These are phyloP conservation scores for Elsinoe perseae DNA, from an alignment of 2,329 filamentous ascomycete genomes.

Conservation along the genomic window DNA sequence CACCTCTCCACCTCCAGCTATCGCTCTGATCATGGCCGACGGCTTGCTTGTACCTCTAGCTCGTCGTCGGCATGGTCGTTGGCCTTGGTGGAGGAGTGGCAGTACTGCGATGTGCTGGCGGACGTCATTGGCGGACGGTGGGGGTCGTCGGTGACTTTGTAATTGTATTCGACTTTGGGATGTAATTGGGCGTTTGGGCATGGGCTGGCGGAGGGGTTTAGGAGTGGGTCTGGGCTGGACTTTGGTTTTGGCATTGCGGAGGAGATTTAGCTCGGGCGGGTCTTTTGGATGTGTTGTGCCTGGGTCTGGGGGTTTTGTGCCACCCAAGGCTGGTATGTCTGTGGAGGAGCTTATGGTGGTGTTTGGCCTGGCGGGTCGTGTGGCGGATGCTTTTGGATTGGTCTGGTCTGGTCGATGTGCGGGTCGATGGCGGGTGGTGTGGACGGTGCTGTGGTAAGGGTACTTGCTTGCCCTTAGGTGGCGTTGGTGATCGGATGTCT, in stretches of 20 bases:
- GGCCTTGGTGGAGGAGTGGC: background rate
- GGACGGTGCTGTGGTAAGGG: background rate
- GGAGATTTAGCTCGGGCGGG: background rate
- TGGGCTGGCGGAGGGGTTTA: background rate
- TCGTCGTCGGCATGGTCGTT: background rate
- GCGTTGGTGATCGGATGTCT: no score
- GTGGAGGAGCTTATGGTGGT: background rate
- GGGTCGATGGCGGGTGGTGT: background rate
- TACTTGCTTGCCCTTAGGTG: background rate
- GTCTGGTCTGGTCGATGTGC: background rate
- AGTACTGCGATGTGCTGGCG: background rate
- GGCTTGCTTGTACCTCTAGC: background rate
- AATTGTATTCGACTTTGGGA: background rate
- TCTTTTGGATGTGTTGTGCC: background rate
- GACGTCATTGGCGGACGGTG: background rate
- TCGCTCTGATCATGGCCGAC: background rate
- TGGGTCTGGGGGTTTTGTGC: background rate
- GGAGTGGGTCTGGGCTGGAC: background rate
- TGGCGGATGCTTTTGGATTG: background rate
- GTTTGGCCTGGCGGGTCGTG: background rate
- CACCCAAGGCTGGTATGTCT: background rate
- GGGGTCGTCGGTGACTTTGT: background rate
- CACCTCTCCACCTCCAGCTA: background rate
- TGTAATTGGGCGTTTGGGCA: background rate
- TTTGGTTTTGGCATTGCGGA: background rate